Conservation (phyloP, 192 early-diverging fungal genomes). For the Oehlia diaphana region DNA sequence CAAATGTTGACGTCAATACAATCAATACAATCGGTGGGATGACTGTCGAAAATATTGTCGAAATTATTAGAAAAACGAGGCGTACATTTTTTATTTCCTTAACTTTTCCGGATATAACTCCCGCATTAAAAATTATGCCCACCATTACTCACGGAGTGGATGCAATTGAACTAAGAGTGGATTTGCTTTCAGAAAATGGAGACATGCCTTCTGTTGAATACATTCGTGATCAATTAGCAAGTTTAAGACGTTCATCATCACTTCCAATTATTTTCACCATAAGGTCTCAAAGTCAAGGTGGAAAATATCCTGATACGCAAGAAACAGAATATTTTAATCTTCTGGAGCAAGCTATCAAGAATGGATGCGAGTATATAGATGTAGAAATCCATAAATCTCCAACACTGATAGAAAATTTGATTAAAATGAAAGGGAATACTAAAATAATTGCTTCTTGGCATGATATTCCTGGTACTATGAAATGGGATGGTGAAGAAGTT, state of each 20-base stretch:
- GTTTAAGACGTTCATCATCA: slow-evolving; percentile 65
- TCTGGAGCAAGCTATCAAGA: slow-evolving; percentile 66
- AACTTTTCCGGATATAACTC: slow-evolving; percentile 67
- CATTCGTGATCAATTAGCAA: slow-evolving; percentile 75
- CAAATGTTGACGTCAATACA: slow-evolving; percentile 65
- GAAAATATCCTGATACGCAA: slow-evolving; percentile 72
- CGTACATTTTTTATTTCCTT: slow-evolving; percentile 86
- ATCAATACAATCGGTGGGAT: slow-evolving; percentile 45
- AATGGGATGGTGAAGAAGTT: slow-evolving; percentile 63
- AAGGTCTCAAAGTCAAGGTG: slow-evolving; percentile 84
- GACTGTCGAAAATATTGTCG: slow-evolving; percentile 58
- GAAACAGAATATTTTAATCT: slow-evolving; percentile 65
- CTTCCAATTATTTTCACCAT: slow-evolving; percentile 95
- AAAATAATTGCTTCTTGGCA: slow-evolving; percentile 89
- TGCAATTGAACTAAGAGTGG: slow-evolving; percentile 91
- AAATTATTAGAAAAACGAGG: slow-evolving; percentile 19
- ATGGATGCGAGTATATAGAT: slow-evolving; percentile 96
- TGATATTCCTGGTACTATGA: slow-evolving; percentile 64
- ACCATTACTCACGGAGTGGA: slow-evolving; percentile 76
- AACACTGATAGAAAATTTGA: slow-evolving; percentile 45
- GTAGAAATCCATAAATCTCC: slow-evolving; percentile 65
- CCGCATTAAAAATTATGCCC: slow-evolving; percentile 53
- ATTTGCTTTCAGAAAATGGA: slow-evolving; percentile 61
- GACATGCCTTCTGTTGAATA: slow-evolving; percentile 55
- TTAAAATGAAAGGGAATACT: slow-evolving; percentile 59